Conservation (phyloP, 2,329 filamentous ascomycete genomes). For the Pseudogymnoascus sp. region DNA sequence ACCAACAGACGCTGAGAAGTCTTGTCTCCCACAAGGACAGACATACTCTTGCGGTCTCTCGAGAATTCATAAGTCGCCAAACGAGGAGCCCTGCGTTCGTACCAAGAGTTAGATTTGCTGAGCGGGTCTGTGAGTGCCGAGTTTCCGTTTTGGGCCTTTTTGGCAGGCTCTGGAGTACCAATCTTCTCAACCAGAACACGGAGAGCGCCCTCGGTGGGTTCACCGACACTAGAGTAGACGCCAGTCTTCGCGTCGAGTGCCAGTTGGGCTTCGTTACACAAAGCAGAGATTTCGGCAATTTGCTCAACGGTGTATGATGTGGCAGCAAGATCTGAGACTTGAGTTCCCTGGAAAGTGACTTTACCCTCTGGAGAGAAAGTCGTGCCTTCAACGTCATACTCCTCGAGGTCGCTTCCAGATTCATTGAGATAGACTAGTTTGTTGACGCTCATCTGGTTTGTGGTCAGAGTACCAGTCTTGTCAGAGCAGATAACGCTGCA, state of each 20-base stretch:
- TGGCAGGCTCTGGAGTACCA: slow-evolving; percentile 54
- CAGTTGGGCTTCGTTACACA: slow-evolving; percentile 85
- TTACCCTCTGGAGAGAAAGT: slow-evolving; percentile 80
- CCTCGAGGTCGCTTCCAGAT: slow-evolving; percentile 63
- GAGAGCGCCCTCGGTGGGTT: slow-evolving; percentile 90
- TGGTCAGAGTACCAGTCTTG: slow-evolving; percentile 96
- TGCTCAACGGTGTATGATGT: slow-evolving; percentile 71
- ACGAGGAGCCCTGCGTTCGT: slow-evolving; percentile 66
- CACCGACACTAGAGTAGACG: slow-evolving; percentile 75
- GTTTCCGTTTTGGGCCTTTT: slow-evolving; percentile 36
- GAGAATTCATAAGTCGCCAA: slow-evolving; percentile 95
- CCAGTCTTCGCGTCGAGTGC: slow-evolving; percentile 70
- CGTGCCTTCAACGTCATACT: slow-evolving; percentile 84
- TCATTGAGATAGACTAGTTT: slow-evolving; percentile 79
- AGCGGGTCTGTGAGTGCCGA: slow-evolving; percentile 52
- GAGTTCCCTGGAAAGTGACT: slow-evolving; percentile 60
- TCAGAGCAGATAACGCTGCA: slow-evolving; percentile 99
- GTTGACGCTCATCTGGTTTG: slow-evolving; percentile 98
- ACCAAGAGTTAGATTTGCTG: slow-evolving; percentile 75
- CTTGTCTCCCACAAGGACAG: slow-evolving; percentile 71
- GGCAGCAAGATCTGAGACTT: slow-evolving; percentile 58
- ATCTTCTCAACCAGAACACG: slow-evolving; percentile 90
- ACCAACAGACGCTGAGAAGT: slow-evolving; percentile 74
- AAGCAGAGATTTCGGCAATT: slow-evolving; percentile 60
- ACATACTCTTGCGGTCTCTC: slow-evolving; percentile 98